Percentiles rank a stretch among this genome's conserved stretches.
Conservation (phyloP, 257 asterid genomes). For the Solanum appendiculatum region DNA sequence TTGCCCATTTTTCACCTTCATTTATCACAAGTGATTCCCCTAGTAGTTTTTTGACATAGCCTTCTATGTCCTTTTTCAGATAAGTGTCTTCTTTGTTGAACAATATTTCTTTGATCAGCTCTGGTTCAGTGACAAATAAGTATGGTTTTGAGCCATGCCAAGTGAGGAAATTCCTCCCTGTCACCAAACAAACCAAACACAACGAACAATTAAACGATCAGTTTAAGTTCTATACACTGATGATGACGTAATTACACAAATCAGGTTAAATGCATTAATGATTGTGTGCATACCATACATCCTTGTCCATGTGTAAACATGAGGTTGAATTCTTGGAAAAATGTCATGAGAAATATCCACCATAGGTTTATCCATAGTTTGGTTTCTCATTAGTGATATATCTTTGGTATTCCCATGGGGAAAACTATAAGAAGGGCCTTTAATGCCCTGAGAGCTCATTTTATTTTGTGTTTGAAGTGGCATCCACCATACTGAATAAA, state of each 20-base stretch:
- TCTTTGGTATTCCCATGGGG: conserved; percentile 54
- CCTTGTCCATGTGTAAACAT: conserved; percentile 46
- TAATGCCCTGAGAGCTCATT: conserved; percentile 48
- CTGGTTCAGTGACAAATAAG: conserved; percentile 46
- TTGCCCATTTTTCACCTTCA: conserved; percentile 55
- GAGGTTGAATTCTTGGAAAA: conserved; percentile 50
- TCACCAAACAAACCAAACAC: background rate
- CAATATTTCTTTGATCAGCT: conserved; percentile 44
- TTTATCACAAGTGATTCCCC: conserved; percentile 60
- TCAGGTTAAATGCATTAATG: background rate
- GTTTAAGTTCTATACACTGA: background rate
- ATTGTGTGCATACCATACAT: conserved; percentile 28
- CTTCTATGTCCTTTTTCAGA: conserved; percentile 51
- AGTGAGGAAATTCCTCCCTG: conserved; percentile 39
- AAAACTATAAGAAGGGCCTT: conserved; percentile 46
- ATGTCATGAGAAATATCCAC: conserved; percentile 46
- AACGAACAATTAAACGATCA: background rate
- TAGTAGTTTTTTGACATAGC: conserved; percentile 48
- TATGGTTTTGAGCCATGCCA: conserved; percentile 56
- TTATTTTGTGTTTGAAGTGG: conserved; percentile 22
- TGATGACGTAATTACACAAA: background rate
- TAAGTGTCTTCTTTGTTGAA: conserved; percentile 32
- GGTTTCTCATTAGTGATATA: conserved; percentile 33
- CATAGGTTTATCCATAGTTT: conserved; percentile 33
- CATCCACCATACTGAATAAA: conserved; percentile 30